Evolutionary conservation across 768 basidiomycete species (phyloP), one percentile per base, ranked within the genome.

Genomic region (Agrocybe praecox): DNA sequence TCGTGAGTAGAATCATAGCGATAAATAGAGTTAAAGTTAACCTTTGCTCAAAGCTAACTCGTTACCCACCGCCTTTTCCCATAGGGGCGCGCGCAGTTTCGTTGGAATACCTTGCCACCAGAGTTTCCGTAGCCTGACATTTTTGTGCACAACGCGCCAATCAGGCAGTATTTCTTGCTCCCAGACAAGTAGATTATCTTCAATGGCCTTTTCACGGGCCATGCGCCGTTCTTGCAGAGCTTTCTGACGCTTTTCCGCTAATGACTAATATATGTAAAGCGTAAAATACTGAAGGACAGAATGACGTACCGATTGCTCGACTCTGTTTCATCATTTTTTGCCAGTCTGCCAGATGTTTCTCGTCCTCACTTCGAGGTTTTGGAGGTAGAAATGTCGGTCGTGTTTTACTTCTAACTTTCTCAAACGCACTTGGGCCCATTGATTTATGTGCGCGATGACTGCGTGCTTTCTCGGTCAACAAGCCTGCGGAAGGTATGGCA

Each of bases 51-150:
- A 71, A 15, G 92, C 86, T 44, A 96, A 76, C 22, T 84, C 76
- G 67, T 96, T 96, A 8, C 94, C 94, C 15, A 89, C 84, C n/a
- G 89, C 92, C 50, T 80, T 80, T 68, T 90, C 85, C 94, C 94
- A 96, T 78, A 96, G 81, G 1, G 79, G 68, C 3, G 90, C 88
- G 29, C 94, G 83, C 53, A 93, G 71, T 66, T 91, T 90, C 0
- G 89, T 82, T 2, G 94, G 94, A 62, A 95, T 90, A 2, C 94
- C 94, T 26, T 79, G 79, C 93, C 93, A 94, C 94, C 94, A 96
- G 9, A 95, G 65, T 65, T 79, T 84, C 29, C 88, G 82, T 51
- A 94, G 73, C 10, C 71, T 71, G 0, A 87, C 77, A 58, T 90
- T 85, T 62, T 80, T 84, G 67, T 86, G 68, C 7, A 93, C 89